Evolutionary conservation across 1,284 basidiomycete species (phyloP), one percentile per base, ranked within the genome.

Genomic region (Phylloboletellus chloephorus): DNA sequence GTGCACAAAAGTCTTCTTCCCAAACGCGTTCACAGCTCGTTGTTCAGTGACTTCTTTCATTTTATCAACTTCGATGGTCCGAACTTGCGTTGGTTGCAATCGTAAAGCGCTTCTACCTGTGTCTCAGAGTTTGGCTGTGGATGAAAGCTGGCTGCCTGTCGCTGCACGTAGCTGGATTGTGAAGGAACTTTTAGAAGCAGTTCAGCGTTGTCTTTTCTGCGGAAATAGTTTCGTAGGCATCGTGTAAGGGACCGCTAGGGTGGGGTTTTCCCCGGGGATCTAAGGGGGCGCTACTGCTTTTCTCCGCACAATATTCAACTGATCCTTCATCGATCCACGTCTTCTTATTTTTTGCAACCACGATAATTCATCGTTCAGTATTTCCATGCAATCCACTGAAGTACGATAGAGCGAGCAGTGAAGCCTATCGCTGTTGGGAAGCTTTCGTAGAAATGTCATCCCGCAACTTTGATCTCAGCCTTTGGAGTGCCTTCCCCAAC

Each of bases 31-130:
- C 44, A 44, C 53, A 84, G 82, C 70, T 36, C 75, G 82, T 32
- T 86, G 83, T 56, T 81, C 79, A 11, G 67, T 85, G 41, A 86
- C 82, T 32, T 79, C 79, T 25, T 80, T 83, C 57, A 73, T 85
- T 41, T 67, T 86, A 23, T 68, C 80, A 20, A 84, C 81, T 40
- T 71, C 80, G 11, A 69, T 67, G 63, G 78, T 82, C 16, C 71
- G 81, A 42, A 84, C 82, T 8, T 86, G 82, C 58, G 64, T 82
- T 28, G 79, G 80, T 28, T 86, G 83, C 55, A 71, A 73, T 51
- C 69, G 82, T 39, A 86, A 86, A 57, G 79, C 82, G 8, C 74
- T 84, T 50, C 65, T 82, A 7, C 73, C 80, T 10, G 58, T 67
- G 16, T 69, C 72, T 8, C 60, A 63, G 37, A 52, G 49, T 16